Conservation (phyloP, 2,329 filamentous ascomycete species). For the Cladobotryum protrusum region DNA sequence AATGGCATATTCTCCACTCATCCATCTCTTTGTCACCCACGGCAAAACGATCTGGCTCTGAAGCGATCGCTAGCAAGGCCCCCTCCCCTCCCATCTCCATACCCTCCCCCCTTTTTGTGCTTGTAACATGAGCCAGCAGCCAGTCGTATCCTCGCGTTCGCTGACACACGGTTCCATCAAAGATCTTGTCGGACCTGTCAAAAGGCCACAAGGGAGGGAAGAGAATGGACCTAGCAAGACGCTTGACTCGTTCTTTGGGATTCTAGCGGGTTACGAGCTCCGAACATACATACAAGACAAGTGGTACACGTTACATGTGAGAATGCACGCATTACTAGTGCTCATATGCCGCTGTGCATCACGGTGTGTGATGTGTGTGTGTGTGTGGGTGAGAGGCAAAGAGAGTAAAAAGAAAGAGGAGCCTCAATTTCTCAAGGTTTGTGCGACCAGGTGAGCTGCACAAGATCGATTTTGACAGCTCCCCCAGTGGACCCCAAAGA, state of each 20-base stretch:
- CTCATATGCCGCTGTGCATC: background rate
- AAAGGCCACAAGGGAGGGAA: background rate
- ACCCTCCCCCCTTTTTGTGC: too few relatives aligned
- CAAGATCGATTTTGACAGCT: conserved; percentile 14
- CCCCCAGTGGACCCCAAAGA: conserved; percentile 7
- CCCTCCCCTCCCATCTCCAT: conserved; percentile 4
- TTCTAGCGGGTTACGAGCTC: too few relatives aligned
- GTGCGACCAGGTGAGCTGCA: conserved; percentile 8
- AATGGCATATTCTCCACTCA: background rate
- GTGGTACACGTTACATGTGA: background rate
- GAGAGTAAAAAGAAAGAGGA: background rate
- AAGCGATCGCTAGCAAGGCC: conserved; percentile 10
- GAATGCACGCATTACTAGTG: background rate
- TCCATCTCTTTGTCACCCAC: conserved; percentile 7
- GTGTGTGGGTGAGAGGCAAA: background rate
- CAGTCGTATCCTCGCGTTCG: too few relatives aligned
- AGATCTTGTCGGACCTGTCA: conserved; percentile 6
- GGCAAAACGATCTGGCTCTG: conserved; percentile 11
- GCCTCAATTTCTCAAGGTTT: background rate
- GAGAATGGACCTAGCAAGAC: background rate
- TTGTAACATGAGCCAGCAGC: too few relatives aligned
- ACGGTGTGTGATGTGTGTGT: background rate
- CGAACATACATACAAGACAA: background rate
- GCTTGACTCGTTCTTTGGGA: too few relatives aligned
- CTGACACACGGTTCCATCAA: background rate